These are phyloP conservation scores for Cavenderia fasciculata DNA, from an alignment of 78 protist species.

Conservation along the genomic window DNA sequence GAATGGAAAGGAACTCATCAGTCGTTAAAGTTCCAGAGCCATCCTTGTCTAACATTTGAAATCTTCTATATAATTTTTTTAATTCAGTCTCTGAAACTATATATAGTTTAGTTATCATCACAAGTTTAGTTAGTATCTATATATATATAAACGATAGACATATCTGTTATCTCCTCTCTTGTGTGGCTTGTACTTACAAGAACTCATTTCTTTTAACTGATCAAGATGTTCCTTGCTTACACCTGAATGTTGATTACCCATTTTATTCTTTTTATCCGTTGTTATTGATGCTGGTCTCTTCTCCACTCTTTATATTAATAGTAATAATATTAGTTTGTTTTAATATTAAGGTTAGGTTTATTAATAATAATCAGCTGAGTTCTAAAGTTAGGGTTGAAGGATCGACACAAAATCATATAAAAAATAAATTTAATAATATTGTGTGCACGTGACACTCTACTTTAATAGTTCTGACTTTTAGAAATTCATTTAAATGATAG, in stretches of 20 bases:
- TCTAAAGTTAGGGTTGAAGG: too few relatives aligned
- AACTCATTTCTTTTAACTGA: conserved; percentile 54
- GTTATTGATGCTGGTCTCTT: too few relatives aligned
- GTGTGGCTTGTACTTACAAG: conserved; percentile 25
- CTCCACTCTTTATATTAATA: too few relatives aligned
- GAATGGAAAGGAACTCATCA: conserved; percentile 92
- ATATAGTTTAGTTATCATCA: background rate
- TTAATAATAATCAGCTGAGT: too few relatives aligned
- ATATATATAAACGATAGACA: background rate
- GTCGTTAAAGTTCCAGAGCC: conserved; percentile 89
- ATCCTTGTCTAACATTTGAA: conserved; percentile 92
- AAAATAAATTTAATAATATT: too few relatives aligned
- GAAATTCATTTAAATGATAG: too few relatives aligned
- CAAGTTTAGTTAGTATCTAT: background rate
- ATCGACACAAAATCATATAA: too few relatives aligned
- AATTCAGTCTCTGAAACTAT: conserved; percentile 83
- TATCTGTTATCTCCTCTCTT: background rate
- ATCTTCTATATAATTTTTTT: conserved; percentile 89
- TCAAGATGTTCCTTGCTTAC: conserved; percentile 42
- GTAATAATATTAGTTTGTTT: too few relatives aligned
- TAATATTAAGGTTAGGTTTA: too few relatives aligned
- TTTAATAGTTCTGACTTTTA: too few relatives aligned
- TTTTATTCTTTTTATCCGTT: too few relatives aligned
- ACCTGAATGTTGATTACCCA: conserved; percentile 48
- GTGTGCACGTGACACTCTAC: too few relatives aligned